Conservation (phyloP, 2,329 filamentous ascomycete species). For the Colletotrichum sp. region DNA sequence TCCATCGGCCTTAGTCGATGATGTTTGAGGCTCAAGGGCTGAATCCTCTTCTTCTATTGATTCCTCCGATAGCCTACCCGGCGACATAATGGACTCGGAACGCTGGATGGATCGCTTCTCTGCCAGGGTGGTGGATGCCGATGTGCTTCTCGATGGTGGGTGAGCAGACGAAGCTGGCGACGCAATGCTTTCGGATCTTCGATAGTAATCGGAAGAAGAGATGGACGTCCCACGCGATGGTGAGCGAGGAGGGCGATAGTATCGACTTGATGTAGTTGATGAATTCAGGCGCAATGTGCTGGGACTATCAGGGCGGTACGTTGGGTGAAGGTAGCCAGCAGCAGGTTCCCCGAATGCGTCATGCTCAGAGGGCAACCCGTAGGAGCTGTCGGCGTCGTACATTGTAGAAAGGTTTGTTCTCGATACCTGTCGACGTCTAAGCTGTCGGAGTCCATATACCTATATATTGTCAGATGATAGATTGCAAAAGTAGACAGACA, state of each 20-base stretch:
- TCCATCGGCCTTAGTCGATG: background rate
- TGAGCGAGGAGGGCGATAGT: conserved; percentile 17
- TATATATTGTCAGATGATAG: background rate
- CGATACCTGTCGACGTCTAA: conserved; percentile 26
- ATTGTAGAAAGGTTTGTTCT: conserved; percentile 4
- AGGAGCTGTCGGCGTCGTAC: background rate
- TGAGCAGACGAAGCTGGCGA: background rate
- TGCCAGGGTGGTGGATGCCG: background rate
- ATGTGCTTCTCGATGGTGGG: background rate
- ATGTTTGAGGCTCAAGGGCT: background rate
- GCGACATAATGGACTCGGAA: background rate
- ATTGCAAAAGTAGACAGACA: background rate
- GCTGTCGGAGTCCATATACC: conserved; percentile 29
- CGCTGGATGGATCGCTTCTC: background rate
- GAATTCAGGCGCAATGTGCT: background rate
- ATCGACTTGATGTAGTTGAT: conserved; percentile 1
- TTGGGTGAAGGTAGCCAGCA: background rate
- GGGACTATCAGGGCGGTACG: conserved; percentile 4
- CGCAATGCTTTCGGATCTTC: background rate
- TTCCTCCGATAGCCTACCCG: background rate
- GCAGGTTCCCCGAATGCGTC: background rate
- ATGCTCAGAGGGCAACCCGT: background rate
- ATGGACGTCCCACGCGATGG: background rate
- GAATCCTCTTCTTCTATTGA: background rate
- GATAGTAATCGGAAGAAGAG: background rate